Base-by-base conservation (phyloP, 2,329 filamentous ascomycete species). In the Stemphylium beticola region DNA sequence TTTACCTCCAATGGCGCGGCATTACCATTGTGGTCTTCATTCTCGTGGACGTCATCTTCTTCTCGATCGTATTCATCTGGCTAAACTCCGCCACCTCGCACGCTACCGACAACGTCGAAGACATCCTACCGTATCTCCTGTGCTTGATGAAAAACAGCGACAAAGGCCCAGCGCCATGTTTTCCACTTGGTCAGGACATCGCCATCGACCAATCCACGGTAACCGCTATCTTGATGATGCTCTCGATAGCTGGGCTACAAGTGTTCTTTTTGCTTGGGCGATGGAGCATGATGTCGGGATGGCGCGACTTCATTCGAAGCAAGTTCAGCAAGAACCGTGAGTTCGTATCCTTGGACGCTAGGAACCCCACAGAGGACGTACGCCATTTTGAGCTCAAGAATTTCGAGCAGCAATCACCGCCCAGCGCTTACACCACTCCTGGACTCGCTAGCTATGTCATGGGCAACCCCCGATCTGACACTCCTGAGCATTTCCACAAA, bases 1-100 rank as follows among this genome's bases (percentile, higher is more conserved):
- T 99, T 33, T 87, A 90, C 72, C 85, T 98, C 4, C 95, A 99
- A 76, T 99, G 95, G 95, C 86, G 93, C 65, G 93, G 93, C 39
- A 93, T 97, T 56, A 85, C 87, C 38, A 91, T 98, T 57, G 92
- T 97, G 12, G 81, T 96, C 47, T 89, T 97, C 72, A 96, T 98
- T 64, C 85, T 97, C 53, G 85, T 86, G 55, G 93, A 98, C 72
- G 92, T 98, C 58, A 87, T 97, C 67, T 96, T 96, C 82, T 97
- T 98, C 76, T 88, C 93, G 2, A 82, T 96, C 40, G 84, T 96
- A 49, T 98, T 98, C 72, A 88, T 98, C 43, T 91, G 91, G 72
- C 85, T 96, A 69, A 88, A 88, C 65, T 61, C 66, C 1, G 84
- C 89, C 18, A 83, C 90, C 11, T 78, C 85, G 8, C 66, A 77